Percentiles rank a stretch among this genome's conserved stretches.
phyloP scores from a whole-genome alignment of 1,139 yeast genomes.

The Geotrichum reessii region DNA sequence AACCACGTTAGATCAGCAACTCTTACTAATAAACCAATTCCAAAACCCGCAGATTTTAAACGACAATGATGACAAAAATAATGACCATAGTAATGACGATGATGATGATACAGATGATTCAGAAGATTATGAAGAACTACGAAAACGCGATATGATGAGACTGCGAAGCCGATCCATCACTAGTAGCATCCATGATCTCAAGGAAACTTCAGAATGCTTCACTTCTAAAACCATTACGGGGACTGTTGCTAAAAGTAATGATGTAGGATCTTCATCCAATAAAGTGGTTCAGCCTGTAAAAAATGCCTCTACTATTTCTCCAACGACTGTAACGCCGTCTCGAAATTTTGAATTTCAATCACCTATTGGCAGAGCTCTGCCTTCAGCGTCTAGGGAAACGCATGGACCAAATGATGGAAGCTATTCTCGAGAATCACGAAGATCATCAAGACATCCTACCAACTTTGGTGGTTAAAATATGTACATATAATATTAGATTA shows the following conservation, averaged over 20 bases:
- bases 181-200: neutral
- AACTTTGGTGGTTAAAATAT: neutral
- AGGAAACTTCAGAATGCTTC: neutral
- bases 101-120: conserved; percentile 12
- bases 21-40: neutral
- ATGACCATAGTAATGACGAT: neutral
- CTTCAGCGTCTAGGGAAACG: conserved; percentile 16
- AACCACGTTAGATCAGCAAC: neutral
- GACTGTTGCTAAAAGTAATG: neutral
- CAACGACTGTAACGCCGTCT: neutral
- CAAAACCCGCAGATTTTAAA: neutral
- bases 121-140: conserved; percentile 13
- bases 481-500: neutral
- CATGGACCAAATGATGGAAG: conserved; percentile 1
- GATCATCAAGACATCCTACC: neutral
- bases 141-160: conserved; percentile 15
- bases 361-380: conserved; percentile 15
- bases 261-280: neutral
- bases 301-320: neutral
- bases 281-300: neutral
- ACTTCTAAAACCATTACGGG: neutral
- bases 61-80: neutral
- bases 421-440: neutral
- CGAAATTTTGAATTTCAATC: conserved; percentile 8
- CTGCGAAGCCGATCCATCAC: conserved; percentile 9